Conservation (phyloP, 2,329 filamentous ascomycete species). For the Cladosporium halotolerans region DNA sequence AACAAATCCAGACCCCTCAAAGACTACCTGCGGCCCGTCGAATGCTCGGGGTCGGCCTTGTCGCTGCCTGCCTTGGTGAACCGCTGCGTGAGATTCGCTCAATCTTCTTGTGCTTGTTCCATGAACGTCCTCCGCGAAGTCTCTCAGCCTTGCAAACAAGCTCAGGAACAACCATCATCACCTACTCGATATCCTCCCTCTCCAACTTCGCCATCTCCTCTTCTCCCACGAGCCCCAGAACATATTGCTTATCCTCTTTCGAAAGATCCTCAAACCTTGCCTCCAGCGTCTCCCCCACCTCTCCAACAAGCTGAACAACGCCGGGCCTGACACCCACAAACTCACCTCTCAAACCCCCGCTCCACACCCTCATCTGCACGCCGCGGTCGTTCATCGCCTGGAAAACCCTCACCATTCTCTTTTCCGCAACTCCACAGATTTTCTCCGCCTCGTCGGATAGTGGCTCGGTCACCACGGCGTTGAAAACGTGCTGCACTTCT, state of each 20-base stretch:
- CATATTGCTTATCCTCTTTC: slow-evolving; percentile 40
- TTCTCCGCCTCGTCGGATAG: slow-evolving; percentile 15
- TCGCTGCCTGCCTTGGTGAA: background rate
- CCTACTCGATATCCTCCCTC: background rate
- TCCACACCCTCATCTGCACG: slow-evolving; percentile 5
- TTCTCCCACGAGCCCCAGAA: background rate
- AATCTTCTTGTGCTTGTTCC: too few relatives aligned
- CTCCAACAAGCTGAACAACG: background rate
- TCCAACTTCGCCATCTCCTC: background rate
- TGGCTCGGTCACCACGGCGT: slow-evolving; percentile 15
- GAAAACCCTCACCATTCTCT: slow-evolving; percentile 14
- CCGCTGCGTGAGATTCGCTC: background rate
- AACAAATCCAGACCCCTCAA: too few relatives aligned
- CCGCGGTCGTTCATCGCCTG: slow-evolving; percentile 1
- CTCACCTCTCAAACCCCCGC: slow-evolving; percentile 3
- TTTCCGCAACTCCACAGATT: slow-evolving; percentile 13
- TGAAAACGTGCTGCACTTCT: slow-evolving; percentile 18
- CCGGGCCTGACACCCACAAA: slow-evolving; percentile 12
- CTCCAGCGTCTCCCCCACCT: slow-evolving; percentile 2
- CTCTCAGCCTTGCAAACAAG: too few relatives aligned
- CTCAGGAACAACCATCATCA: background rate
- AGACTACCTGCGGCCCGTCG: background rate
- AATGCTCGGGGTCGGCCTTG: background rate
- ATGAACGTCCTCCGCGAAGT: too few relatives aligned
- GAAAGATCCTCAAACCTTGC: slow-evolving; percentile 4